Conservation (phyloP, 139 green algal species). For the Zygnema circumcarinatum region DNA sequence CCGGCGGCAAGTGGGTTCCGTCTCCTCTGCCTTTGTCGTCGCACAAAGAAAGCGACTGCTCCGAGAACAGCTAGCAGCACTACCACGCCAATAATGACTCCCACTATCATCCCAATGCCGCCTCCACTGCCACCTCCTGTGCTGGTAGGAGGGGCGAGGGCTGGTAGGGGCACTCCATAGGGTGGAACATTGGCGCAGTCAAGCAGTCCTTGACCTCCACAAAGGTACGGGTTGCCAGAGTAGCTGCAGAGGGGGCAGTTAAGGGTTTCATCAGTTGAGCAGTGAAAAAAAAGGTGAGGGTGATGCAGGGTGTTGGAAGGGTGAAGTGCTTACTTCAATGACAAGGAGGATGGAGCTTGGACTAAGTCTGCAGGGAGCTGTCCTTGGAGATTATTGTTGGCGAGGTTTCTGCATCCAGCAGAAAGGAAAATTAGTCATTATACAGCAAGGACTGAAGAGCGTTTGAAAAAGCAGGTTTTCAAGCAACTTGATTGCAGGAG, state of each 20-base stretch:
- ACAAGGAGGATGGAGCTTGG: background rate
- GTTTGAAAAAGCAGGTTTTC: too few species aligned
- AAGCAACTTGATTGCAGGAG: too few species aligned
- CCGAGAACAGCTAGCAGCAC: background rate
- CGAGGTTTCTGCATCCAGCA: background rate
- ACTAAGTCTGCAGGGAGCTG: background rate
- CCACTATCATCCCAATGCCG: background rate
- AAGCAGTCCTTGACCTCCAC: background rate
- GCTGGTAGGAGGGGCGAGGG: background rate
- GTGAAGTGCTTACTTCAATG: background rate
- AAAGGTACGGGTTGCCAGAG: background rate
- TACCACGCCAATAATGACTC: constrained; percentile 13
- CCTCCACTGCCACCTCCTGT: background rate
- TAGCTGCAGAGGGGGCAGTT: too few species aligned
- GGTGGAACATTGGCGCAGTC: background rate
- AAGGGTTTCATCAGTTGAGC: background rate
- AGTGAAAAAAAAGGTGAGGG: background rate
- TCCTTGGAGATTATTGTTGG: background rate
- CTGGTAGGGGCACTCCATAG: background rate
- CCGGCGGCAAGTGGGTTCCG: too few species aligned
- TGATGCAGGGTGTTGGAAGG: background rate
- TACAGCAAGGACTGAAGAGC: too few species aligned
- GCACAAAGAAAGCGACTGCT: background rate
- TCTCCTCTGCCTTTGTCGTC: background rate
- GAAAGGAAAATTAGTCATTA: too few species aligned